phyloP scores from a whole-genome alignment of 2,329 filamentous ascomycete species.

The Ceratocystis huliohia region DNA sequence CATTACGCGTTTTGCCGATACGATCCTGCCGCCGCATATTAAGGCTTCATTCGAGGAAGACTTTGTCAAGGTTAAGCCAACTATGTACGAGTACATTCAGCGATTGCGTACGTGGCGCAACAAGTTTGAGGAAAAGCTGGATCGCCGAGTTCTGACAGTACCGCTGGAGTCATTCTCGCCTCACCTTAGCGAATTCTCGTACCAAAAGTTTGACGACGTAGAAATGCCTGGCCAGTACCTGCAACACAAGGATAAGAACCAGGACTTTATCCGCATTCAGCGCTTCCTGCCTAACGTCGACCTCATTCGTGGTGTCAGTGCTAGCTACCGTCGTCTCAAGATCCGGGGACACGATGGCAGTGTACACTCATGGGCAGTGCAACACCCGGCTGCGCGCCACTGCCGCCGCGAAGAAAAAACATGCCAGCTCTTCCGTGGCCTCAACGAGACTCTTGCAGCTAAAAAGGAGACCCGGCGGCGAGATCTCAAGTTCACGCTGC shows the following conservation, averaged over 20 bases:
- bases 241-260: conserved; percentile 96
- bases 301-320: conserved; percentile 75
- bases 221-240: conserved; percentile 96
- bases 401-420: conserved; percentile 91
- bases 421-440: conserved; percentile 88
- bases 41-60: conserved; percentile 95
- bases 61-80: conserved; percentile 88
- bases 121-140: conserved; percentile 94
- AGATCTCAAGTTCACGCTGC: conserved; percentile 91
- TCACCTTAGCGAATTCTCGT: conserved; percentile 89
- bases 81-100: conserved; percentile 97
- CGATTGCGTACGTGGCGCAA: conserved; percentile 92
- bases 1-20: conserved; percentile 92
- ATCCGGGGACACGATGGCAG: conserved; percentile 97
- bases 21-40: conserved; percentile 86
- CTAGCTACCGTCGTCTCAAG: conserved; percentile 83
- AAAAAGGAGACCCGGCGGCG: conserved; percentile 90
- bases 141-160: conserved; percentile 60
- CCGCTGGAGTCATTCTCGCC: conserved; percentile 78
- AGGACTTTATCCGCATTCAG: conserved; percentile 95
- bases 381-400: conserved; percentile 85
- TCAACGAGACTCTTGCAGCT: conserved; percentile 82
- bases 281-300: conserved; percentile 93
- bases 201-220: conserved; percentile 96
- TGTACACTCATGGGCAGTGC: conserved; percentile 90